A percentile compares a stretch with the other conserved stretches of the same genome.
Conservation (phyloP, 2,329 filamentous ascomycete genomes). For the Penicillium janthinellum region DNA sequence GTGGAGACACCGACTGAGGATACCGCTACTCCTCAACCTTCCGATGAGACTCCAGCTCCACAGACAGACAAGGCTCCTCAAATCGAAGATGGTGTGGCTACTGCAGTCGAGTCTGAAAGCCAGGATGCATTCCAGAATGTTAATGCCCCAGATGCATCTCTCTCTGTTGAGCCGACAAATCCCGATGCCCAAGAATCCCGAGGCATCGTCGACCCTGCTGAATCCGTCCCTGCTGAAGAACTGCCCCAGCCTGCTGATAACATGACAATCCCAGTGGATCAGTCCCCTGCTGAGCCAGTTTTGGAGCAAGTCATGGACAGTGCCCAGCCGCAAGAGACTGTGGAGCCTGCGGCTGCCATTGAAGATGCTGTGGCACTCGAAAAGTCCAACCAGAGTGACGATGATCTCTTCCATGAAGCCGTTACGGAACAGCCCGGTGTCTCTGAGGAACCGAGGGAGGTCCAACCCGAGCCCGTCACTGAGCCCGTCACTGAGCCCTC, state of each 20-base stretch:
- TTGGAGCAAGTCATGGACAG: not conserved
- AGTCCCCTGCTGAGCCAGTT: not conserved
- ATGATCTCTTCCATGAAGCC: conserved; percentile 24
- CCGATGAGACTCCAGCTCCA: not conserved
- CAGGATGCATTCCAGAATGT: not conserved
- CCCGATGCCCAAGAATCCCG: conserved; percentile 5
- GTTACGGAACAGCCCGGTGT: conserved; percentile 17
- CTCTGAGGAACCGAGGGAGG: conserved; percentile 4
- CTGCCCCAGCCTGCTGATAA: not conserved
- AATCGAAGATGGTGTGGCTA: not conserved
- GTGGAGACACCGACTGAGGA: conserved; percentile 2
- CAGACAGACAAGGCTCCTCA: not conserved
- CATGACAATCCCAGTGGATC: conserved; percentile 7
- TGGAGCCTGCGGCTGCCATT: not conserved
- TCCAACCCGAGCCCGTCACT: conserved; percentile 1
- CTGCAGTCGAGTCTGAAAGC: not conserved
- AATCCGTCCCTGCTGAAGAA: not conserved
- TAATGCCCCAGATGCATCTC: not conserved
- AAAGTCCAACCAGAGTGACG: conserved; percentile 17
- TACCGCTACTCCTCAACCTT: not conserved
- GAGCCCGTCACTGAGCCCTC: not conserved
- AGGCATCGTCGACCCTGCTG: conserved; percentile 1
- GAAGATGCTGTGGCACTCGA: conserved; percentile 5
- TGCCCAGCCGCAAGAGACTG: not conserved
- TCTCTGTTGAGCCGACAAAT: not conserved